Base-by-base conservation (phyloP, 2,329 filamentous ascomycete species). In the Colletotrichum sp. region DNA sequence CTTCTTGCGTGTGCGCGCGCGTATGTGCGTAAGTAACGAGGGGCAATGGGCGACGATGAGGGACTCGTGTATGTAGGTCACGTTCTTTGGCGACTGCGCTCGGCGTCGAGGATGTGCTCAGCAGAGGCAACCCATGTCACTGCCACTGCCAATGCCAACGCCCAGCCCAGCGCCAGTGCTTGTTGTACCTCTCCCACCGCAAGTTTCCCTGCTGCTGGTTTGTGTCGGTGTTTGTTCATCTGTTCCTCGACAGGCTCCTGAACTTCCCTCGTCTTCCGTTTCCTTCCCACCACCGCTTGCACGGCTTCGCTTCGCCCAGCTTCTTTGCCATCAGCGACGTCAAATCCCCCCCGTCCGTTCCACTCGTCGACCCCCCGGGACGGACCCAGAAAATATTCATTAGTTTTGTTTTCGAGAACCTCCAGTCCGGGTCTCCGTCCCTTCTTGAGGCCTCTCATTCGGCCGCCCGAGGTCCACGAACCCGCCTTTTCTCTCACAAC, bases 381-480 rank as follows among this genome's bases (percentile, higher is more conserved):
- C 59, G 52, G 73, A 72, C 73, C 73, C 73, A 75, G 52, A 72
- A 30, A 75, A 52, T 72, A 72, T 74, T 71, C 72, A 28, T 71
- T 74, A 74, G 72, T 74, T 64, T 74, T 27, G 32, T 15, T 32
- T 30, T 63, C 57, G 64, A 52, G 39, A 63, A 48, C 64, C 67
- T 52, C 71, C 69, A 60, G 28, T 44, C 57, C 16, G 48, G 55
- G 39, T 44, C 39, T 44, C 39, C 19, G 39, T n/a, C 39, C 39
- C 39, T n/a, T 68, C 61, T 63, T 27, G 52, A 72, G 69, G 63
- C 73, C 44, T 72, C 55, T 75, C 69, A 75, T 75, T 75, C 69
- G 69, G 57, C 25, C 73, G 57, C 63, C 69, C 72, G 73, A 72
- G 73, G 32, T 48, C 73, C 63, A 72, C 25, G 55, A 64, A 57